phyloP scores from a whole-genome alignment of 1,284 basidiomycete genomes.

The Leucoagaricus sp. region DNA sequence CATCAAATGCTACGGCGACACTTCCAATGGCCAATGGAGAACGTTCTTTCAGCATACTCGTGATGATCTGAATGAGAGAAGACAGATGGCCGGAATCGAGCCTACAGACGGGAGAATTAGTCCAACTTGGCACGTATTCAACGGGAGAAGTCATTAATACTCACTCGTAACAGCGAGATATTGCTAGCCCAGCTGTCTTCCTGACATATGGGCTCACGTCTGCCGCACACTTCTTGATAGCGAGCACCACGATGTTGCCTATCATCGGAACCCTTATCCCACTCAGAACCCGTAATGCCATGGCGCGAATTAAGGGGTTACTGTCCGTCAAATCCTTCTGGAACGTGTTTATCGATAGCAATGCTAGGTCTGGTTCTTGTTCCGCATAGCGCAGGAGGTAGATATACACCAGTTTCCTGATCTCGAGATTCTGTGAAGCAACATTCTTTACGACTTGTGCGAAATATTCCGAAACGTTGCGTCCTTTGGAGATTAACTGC shows the following conservation, averaged over 20 bases:
- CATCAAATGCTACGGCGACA: constrained; percentile 83
- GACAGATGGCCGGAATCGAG: constrained; percentile 75
- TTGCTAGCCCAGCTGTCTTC: constrained; percentile 87
- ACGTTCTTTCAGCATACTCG: constrained; percentile 76
- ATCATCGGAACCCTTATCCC: constrained; percentile 91
- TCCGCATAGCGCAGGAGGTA: constrained; percentile 94
- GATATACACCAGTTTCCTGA: constrained; percentile 97
- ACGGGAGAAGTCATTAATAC: constrained; percentile 27
- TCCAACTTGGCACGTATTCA: neutral
- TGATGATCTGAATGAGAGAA: constrained; percentile 74
- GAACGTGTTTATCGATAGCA: constrained; percentile 98
- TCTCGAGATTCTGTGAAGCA: constrained; percentile 87
- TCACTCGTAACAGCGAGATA: constrained; percentile 85
- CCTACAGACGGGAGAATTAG: constrained; percentile 39
- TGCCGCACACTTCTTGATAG: constrained; percentile 88
- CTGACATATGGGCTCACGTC: constrained; percentile 94
- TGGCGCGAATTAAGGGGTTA: constrained; percentile 90
- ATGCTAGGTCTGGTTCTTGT: constrained; percentile 90
- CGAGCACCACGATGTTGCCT: constrained; percentile 82
- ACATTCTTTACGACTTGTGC: constrained; percentile 95
- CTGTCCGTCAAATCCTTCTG: constrained; percentile 94
- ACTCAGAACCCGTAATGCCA: constrained; percentile 92
- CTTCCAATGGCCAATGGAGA: constrained; percentile 90
- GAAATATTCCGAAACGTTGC: constrained; percentile 91
- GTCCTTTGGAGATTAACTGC: constrained; percentile 90